Base-by-base conservation (phyloP, 1,139 yeast genomes). In the Hansenula lynferdii region DNA sequence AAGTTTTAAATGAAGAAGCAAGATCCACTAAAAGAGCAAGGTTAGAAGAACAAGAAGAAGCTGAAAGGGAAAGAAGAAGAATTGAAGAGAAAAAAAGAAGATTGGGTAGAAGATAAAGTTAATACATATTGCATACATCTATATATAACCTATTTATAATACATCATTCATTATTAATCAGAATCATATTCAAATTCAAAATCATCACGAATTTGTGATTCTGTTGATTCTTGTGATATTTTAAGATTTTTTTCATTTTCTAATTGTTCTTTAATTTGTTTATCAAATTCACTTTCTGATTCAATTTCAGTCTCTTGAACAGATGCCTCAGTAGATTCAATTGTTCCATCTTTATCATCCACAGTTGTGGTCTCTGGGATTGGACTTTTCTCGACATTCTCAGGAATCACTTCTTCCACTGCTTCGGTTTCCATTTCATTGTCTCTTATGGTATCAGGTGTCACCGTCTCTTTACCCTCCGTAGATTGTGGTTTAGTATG, bases 1-100 rank as follows among this genome's bases (percentile, higher is more conserved):
- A 90, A 49, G 77, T 90, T 29, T 64, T 87, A 31, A 85, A 76
- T 39, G 97, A 90, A 55, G 97, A 90, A 59, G 72, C 65, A 48
- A 60, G 75, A 31, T 82, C 96, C 5, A 69, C 79, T 36, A 67
- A 60, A 37, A 64, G 64, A 42, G 95, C 89, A 0, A 71, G 72
- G 49, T 47, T 68, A 33, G 96, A 85, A 54, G 95, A 85, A 51
- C 67, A 68, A 39, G 62, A 66, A 37, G 95, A 85, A 54, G 70
- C 72, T 51, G 74, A 65, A 41, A 75, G 75, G 57, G 79, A 85
- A 47, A 73, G 68, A 46, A 66, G 71, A 44, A 65, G 65, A 31
- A 67, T 68, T 8, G 62, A 58, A 35, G 72, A 66, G 42, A 75
- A 75, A 54, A 57, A 54, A 36, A 62, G 57, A 40, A 62, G 67